These are phyloP conservation scores for Lachnellula subtilissima DNA, from an alignment of 2,329 filamentous ascomycete species.

Conservation along the genomic window DNA sequence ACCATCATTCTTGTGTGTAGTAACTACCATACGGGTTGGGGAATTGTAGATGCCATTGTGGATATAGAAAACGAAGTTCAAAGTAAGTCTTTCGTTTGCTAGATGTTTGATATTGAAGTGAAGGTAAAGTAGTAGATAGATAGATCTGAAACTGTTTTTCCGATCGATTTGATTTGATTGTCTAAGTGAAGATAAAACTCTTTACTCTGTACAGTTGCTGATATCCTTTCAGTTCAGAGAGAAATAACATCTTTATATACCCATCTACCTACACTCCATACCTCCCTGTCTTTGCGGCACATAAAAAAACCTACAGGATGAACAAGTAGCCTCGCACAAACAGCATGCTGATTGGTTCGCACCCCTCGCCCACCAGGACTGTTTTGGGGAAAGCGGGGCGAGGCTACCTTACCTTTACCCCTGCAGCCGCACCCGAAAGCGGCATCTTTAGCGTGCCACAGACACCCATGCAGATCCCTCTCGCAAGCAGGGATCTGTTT, in stretches of 20 bases:
- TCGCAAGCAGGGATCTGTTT: background rate
- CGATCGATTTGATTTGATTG: background rate
- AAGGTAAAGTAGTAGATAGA: background rate
- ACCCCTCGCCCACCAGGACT: background rate
- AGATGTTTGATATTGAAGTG: background rate
- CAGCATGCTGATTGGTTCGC: background rate
- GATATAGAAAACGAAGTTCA: background rate
- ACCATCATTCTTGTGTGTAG: conserved; percentile 29
- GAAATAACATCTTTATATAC: background rate
- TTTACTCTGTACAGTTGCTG: background rate
- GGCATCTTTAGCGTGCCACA: background rate
- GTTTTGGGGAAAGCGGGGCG: background rate
- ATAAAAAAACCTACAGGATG: background rate
- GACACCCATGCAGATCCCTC: background rate
- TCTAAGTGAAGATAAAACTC: background rate
- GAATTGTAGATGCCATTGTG: conserved; percentile 1
- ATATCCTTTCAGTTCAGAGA: background rate
- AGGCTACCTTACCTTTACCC: background rate
- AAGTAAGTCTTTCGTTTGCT: background rate
- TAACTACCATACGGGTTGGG: conserved; percentile 30
- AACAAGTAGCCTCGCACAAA: background rate
- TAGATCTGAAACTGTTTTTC: background rate
- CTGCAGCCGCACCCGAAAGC: too few relatives aligned
- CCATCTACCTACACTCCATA: background rate
- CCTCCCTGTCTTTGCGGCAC: background rate